Evolutionary conservation across 2,329 filamentous ascomycete genomes (phyloP), one percentile per base, ranked within the genome.

Genomic region (Paraconiothyrium sp.): DNA sequence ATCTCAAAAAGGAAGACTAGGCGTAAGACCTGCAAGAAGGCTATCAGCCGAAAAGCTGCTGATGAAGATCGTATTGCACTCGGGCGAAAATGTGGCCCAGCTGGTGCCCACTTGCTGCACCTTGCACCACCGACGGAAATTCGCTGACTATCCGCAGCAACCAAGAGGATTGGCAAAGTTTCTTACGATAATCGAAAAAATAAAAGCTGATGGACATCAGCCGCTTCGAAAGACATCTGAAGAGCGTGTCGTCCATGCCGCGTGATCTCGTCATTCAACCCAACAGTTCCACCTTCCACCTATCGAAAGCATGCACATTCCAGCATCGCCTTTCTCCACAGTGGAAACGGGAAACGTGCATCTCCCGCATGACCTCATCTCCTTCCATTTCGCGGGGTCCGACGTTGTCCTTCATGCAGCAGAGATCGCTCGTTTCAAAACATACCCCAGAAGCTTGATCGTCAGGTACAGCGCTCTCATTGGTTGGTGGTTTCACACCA

Each of bases 401-500:
- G 16, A 34, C 35, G 30, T 48, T 48, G 51, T 32, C 32, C 51
- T 35, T 35, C 41, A 30, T 35, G 14, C 43, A 51, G 57, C 43
- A 54, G 32, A 27, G 22, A 56, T 56, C 44, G 27, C 54, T 52
- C 27, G 59, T 61, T 57, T 61, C 54, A 39, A 61, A 61, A 57
- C 59, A 27, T 37, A 46, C 48, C 46, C 59, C 59, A 47, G 44
- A 49, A 50, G 49, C 39, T 47, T 24, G 32, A 50, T 41, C 37
- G 32, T 20, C 58, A 47, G 47, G 58, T 37, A 60, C 58, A n/a
- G 16, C 34, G 41, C 22, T 54, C 8, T 51, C 16, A 60, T 56
- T 60, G 51, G 51, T 44, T 20, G 22, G 22, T 34, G 10, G 41
- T 37, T 35, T 47, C 30, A 1, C 11, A 22, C 14, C 22, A 27